These are phyloP conservation scores for Acacia crassicarpa DNA, from an alignment of 306 rosid genomes.

Conservation along the genomic window DNA sequence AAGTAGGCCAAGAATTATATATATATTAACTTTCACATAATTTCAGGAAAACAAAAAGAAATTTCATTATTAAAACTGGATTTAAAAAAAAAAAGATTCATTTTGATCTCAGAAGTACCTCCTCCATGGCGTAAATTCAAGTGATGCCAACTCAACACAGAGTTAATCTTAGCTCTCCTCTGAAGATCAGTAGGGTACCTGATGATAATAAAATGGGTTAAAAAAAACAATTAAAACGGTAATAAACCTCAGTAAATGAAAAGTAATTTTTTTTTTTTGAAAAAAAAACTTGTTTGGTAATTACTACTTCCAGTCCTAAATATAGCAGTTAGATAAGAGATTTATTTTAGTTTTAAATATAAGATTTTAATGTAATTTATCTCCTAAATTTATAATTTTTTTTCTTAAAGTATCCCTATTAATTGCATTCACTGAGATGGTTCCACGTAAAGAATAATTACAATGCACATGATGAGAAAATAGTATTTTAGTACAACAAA, in stretches of 20 bases:
- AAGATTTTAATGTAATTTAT: no score
- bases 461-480: no score
- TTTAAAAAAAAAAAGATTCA: slow-evolving; percentile 18
- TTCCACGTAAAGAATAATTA: no score
- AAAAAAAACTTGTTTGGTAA: no score
- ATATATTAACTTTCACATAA: neutral
- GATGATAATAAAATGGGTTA: slow-evolving; percentile 14
- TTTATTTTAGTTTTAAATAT: no score
- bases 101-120: slow-evolving; percentile 42
- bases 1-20: neutral
- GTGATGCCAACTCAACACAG: slow-evolving; percentile 92
- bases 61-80: slow-evolving; percentile 10
- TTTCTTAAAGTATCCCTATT: no score
- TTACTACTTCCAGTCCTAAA: no score
- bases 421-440: no score
- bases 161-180: slow-evolving; percentile 78
- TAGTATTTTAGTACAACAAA: no score
- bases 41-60: slow-evolving; percentile 6
- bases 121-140: slow-evolving; percentile 79
- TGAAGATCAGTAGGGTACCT: slow-evolving; percentile 90
- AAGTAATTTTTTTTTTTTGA: neutral
- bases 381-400: no score
- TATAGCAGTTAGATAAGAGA: neutral
- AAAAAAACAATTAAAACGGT: neutral
- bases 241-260: slow-evolving; percentile 9